Evolutionary conservation across 129 eudicot genomes (phyloP).

Genomic region (Lactuca saligna): DNA sequence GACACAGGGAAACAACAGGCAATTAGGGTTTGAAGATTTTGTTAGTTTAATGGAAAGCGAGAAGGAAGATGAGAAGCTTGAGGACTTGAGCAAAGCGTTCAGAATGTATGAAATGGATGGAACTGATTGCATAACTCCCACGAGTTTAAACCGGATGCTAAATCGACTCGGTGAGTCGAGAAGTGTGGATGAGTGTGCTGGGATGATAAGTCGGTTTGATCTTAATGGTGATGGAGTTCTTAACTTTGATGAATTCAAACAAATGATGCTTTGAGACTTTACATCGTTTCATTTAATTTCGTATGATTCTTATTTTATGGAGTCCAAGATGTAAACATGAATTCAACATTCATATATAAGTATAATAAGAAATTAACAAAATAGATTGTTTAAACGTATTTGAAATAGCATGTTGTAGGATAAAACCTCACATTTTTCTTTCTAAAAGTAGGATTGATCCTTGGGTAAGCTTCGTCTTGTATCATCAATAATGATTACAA

Average conservation of each 20-base stretch:
- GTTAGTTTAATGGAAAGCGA: conserved; percentile 31
- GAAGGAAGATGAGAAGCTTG: conserved; percentile 26
- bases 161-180: neutral
- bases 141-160: conserved; percentile 48
- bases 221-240: conserved; percentile 48
- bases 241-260: neutral
- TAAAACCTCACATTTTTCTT: too few relatives aligned
- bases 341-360: too few relatives aligned
- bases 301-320: too few relatives aligned
- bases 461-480: too few relatives aligned
- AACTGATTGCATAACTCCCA: conserved; percentile 38
- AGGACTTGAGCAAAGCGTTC: conserved; percentile 39
- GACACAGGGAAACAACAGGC: conserved; percentile 2
- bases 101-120: conserved; percentile 46
- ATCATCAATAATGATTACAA: too few relatives aligned
- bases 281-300: neutral
- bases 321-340: too few relatives aligned
- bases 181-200: conserved; percentile 34
- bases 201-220: conserved; percentile 41
- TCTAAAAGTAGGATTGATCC: too few relatives aligned
- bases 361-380: too few relatives aligned
- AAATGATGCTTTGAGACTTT: conserved; percentile 34
- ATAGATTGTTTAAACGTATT: too few relatives aligned
- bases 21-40: conserved; percentile 35
- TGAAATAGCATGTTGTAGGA: neutral